Evolutionary conservation across 352 stramenopile genomes (phyloP), one percentile per base, ranked within the genome.

Genomic region (Phytophthora cajani): DNA sequence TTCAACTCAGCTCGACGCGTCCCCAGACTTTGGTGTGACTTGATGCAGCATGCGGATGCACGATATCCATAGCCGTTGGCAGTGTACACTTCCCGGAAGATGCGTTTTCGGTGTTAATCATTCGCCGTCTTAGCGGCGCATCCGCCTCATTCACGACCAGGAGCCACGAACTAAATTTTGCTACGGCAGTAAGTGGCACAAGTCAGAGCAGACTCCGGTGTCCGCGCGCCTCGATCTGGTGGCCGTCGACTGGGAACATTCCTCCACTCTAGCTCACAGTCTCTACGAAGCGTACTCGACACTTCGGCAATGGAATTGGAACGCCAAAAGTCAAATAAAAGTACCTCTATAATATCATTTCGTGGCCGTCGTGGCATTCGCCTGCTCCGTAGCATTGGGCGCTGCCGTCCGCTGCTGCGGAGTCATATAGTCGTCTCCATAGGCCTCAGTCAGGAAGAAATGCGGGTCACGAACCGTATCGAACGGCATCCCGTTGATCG

Each of bases 391-490:
- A 27, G 46, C 46, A 30, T 52, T 52, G n/a, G 46, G 46, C 9
- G 46, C 46, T 52, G 12, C 19, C 19, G 46, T 52, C 11, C 46
- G 19, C 19, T 52, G 46, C 46, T 52, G 46, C 19, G 76, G 76
- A 0, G 58, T 69, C 73, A 81, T 80, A 50, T 78, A 81, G 38
- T 68, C 53, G 23, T 65, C 36, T 40, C 77, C 77, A 46, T 84
- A 84, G 30, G 77, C 70, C 5, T 62, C 36, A 12, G 25, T 62
- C 21, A 84, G 33, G 23, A 81, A 81, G 47, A 76, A 75, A 6
- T 71, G 19, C 17, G 73, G 73, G 58, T 84, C 77, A 11, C 60
- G 63, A 16, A 84, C 61, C 44, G 77, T 81, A 54, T 84, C 66
- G n/a, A 80, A 80, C 25, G 56, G 47, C 46, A 79, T 63, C 25